Base-by-base conservation (phyloP, 352 stramenopile species). In the Pythium coloratum region DNA sequence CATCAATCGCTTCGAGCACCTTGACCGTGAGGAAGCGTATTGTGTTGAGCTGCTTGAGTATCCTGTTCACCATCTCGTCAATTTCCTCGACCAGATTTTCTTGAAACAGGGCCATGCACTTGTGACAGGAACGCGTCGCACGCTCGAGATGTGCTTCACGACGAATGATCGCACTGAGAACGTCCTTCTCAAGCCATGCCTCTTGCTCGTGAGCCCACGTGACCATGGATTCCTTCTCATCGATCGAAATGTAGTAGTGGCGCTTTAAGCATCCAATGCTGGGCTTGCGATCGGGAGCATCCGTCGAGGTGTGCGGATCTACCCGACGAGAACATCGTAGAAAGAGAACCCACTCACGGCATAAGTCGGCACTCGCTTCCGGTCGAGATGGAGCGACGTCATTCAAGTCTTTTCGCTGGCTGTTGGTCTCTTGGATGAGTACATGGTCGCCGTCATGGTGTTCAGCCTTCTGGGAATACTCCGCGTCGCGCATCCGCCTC, bases 261-360 rank as follows among this genome's bases (percentile, higher is more conserved):
- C 86, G 82, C 59, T 86, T 83, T 8, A 88, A 67, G 55, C 86
- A 94, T 0, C 77, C 84, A 2, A 90, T 68, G 2, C 80, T 78
- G 46, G 76, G 59, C 6, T 71, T 70, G 14, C 66, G 67, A 28
- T 44, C 62, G 3, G 51, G 56, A 30, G 53, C 49, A 1, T 66
- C 66, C 14, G 20, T 8, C 6, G 28, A 64, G 7, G 42, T 38
- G 18, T 42, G 33, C 1, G 67, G 55, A 20, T 62, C 26, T 24
- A 65, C 44, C 47, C 57, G 58, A 28, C 66, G 77, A 4, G 76
- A 84, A 57, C 86, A 94, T 2, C 69, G 69, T 50, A 81, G 59
- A 28, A 94, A 90, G 1, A 92, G 50, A 0, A 92, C 80, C 86
- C 86, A 94, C 62, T 91, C 84, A 59, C 80, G 72, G 56, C 86